Conservation (phyloP, 768 basidiomycete species). For the Pleurotus tuber-regium region DNA sequence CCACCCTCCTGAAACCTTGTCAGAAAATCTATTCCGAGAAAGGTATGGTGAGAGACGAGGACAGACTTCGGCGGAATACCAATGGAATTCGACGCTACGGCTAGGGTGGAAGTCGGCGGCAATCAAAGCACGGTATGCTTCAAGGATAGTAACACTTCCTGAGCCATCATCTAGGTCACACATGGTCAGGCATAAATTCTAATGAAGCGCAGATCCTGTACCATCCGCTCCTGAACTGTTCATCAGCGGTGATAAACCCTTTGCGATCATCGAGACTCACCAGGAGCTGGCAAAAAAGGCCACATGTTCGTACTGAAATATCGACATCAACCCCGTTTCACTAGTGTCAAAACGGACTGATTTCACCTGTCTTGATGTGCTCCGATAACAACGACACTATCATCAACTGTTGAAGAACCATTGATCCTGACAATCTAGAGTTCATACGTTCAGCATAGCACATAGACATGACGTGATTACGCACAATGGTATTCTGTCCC, state of each 20-base stretch:
- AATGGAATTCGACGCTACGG: constrained; percentile 74
- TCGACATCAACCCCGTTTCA: constrained; percentile 14
- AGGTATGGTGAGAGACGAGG: constrained; percentile 11
- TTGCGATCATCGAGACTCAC: constrained; percentile 34
- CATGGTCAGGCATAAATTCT: constrained; percentile 11
- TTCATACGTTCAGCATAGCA: constrained; percentile 13
- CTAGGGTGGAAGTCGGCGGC: constrained; percentile 65
- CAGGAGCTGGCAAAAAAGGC: constrained; percentile 77
- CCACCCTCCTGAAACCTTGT: constrained; percentile 62
- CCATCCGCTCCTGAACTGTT: constrained; percentile 47
- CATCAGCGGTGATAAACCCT: constrained; percentile 23
- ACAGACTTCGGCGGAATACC: constrained; percentile 77
- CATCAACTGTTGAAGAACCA: constrained; percentile 61
- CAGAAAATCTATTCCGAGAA: constrained; percentile 4
- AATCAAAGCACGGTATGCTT: constrained; percentile 71
- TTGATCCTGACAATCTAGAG: constrained; percentile 74
- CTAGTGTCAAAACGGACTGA: constrained; percentile 6
- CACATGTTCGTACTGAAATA: constrained; percentile 63
- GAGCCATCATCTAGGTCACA: constrained; percentile 57
- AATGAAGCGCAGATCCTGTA: constrained; percentile 20
- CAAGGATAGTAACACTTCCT: constrained; percentile 77
- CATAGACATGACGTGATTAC: constrained; percentile 19
- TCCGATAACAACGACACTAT: constrained; percentile 64
- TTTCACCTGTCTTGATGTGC: constrained; percentile 82
- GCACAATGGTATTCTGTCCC: constrained; percentile 80